Percentiles rank a stretch among this genome's conserved stretches.
Evolutionary conservation across 2,329 filamentous ascomycete species (phyloP).

Genomic region (Nemania abortiva): DNA sequence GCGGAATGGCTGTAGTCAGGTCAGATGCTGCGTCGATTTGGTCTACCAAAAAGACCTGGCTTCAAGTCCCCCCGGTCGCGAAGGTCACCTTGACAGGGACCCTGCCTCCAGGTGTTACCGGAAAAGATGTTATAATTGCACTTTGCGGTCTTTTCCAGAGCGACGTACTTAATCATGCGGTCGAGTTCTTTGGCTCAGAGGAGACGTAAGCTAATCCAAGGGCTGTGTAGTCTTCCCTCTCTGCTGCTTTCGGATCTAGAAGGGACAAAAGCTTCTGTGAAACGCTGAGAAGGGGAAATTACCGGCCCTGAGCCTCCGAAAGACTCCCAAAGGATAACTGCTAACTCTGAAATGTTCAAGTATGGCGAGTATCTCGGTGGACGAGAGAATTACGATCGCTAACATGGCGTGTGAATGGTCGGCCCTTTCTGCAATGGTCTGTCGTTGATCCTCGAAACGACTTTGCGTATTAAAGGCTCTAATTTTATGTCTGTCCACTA

Average conservation of each 20-base stretch:
- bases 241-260: too few species aligned
- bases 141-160: conserved; percentile 64
- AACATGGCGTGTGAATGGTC: conserved; percentile 21
- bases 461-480: too few species aligned
- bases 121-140: conserved; percentile 94
- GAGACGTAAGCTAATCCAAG: too few species aligned
- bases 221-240: too few species aligned
- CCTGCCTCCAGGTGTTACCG: conserved; percentile 83
- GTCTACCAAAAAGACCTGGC: conserved; percentile 72
- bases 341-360: too few species aligned
- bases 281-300: too few species aligned
- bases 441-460: conserved; percentile 78
- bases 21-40: conserved; percentile 4
- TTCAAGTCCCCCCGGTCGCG: conserved; percentile 86
- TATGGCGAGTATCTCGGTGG: not conserved
- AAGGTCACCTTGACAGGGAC: conserved; percentile 82
- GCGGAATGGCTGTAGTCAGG: not conserved
- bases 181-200: conserved; percentile 87
- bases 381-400: not conserved
- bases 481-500: too few species aligned
- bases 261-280: too few species aligned
- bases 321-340: too few species aligned
- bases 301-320: too few species aligned
- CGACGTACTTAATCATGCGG: conserved; percentile 88
- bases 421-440: conserved; percentile 50